phyloP scores from a whole-genome alignment of 1,284 basidiomycete genomes.

The Ceratobasidium sp. region DNA sequence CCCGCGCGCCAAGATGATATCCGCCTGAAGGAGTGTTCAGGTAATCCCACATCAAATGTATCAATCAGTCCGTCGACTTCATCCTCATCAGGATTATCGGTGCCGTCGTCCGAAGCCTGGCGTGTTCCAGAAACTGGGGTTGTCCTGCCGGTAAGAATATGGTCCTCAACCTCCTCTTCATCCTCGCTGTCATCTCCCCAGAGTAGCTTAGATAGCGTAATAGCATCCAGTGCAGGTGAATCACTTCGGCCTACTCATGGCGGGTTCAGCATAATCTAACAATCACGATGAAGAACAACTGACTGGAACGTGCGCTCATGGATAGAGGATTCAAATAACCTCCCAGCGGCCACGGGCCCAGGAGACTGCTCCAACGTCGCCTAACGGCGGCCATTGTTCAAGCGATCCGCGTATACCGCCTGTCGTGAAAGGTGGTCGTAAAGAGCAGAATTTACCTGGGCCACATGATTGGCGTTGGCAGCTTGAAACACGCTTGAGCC shows the following conservation, averaged over 20 bases:
- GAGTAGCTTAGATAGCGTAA: conserved; percentile 18
- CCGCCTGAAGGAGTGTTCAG: conserved; percentile 30
- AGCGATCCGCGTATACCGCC: background rate
- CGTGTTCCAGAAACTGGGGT: conserved; percentile 17
- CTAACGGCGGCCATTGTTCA: background rate
- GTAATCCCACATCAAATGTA: conserved; percentile 25
- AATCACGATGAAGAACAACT: background rate
- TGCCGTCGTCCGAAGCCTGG: conserved; percentile 8
- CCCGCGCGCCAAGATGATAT: conserved; percentile 24
- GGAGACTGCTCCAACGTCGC: background rate
- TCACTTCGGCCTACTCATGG: conserved; percentile 5
- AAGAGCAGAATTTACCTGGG: conserved; percentile 4
- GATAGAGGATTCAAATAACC: conserved; percentile 26
- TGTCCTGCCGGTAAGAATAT: conserved; percentile 9
- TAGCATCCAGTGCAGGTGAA: conserved; percentile 21
- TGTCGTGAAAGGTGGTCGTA: conserved; percentile 12
- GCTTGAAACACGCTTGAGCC: conserved; percentile 8
- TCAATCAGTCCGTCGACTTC: conserved; percentile 33
- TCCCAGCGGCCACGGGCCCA: conserved; percentile 22
- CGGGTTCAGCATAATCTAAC: background rate
- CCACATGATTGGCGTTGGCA: background rate
- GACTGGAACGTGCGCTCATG: conserved; percentile 23
- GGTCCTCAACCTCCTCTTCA: conserved; percentile 25
- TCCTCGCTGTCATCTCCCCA: conserved; percentile 28
- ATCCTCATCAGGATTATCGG: conserved; percentile 27